Evolutionary conservation across 192 early-diverging fungal genomes (phyloP), one percentile per base, ranked within the genome.

Genomic region (Mortierella antarctica): DNA sequence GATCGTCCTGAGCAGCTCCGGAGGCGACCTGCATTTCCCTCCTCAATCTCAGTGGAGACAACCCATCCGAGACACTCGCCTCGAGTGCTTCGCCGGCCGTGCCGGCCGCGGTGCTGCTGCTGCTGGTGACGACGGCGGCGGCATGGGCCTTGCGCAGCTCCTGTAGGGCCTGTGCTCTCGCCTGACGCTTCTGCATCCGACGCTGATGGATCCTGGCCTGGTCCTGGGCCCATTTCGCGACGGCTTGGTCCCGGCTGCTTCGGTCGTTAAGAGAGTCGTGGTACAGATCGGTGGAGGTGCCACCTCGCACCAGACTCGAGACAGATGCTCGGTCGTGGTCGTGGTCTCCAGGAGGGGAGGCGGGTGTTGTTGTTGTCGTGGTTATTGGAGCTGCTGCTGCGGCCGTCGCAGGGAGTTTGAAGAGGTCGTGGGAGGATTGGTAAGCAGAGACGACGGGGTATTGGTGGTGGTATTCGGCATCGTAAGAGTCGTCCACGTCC

Each of bases 181-280:
- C 18, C 7, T 59, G 54, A 40, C 17, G 63, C 47, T 62, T 65
- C 48, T 71, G 47, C 47, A 66, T 42, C 3, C 69, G 56, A 13
- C 64, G 58, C 23, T 66, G 23, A n/a, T 66, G 53, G 40, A 79
- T 71, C n/a, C 20, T 59, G 17, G 49, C 69, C 51, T 79, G 76
- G 3, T 71, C 76, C 4, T 67, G 18, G 7, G 76, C 76, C 76
- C 76, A 79, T 9, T n/a, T 50, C 0, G 59, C 46, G 0, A 79
- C 40, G 3, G 21, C 57, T 9, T 59, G 42, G 10, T 55, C n/a
- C 20, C 50, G 65, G n/a, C 44, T 39, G 62, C 23, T 54, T 41
- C 6, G 11, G 21, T 14, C 20, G 10, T 58, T 15, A n/a, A 8
- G 2, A 45, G 4, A 46, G 41, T 9, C 17, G 41, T 46, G 8